Evolutionary conservation across 352 stramenopile genomes (phyloP).

Genomic region (Aphanomyces stellatus): DNA sequence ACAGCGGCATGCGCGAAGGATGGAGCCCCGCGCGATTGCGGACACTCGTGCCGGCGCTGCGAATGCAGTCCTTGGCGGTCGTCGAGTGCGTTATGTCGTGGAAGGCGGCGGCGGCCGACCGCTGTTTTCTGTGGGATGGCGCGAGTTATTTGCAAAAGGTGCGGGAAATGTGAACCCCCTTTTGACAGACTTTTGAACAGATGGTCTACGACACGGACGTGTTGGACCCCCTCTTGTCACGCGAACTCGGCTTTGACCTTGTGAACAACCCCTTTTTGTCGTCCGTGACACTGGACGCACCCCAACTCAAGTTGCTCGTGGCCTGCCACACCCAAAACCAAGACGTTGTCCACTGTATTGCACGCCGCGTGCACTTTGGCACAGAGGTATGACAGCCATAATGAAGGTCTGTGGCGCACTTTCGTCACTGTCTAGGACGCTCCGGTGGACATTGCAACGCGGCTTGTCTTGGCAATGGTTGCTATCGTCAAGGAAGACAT

Average conservation of each 20-base stretch:
- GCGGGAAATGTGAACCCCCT: too few species aligned
- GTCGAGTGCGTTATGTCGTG: conserved; percentile 13
- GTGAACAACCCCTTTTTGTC: conserved; percentile 13
- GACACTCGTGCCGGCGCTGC: not conserved
- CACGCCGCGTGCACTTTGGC: conserved; percentile 9
- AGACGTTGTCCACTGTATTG: conserved; percentile 9
- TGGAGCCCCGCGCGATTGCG: not conserved
- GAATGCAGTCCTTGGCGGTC: conserved; percentile 8
- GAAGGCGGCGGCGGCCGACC: not conserved
- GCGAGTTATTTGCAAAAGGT: conserved; percentile 16
- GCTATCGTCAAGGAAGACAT: conserved; percentile 17
- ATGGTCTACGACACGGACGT: conserved; percentile 8
- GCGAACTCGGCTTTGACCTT: not conserved
- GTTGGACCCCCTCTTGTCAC: not conserved
- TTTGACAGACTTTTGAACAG: too few species aligned
- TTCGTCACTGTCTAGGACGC: not conserved
- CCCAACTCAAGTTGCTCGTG: conserved; percentile 3
- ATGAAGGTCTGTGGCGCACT: too few species aligned
- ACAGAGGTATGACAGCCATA: too few species aligned
- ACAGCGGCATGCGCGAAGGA: not conserved
- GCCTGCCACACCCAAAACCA: conserved; percentile 7
- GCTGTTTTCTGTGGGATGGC: conserved; percentile 6
- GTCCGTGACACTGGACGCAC: conserved; percentile 2
- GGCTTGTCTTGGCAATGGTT: conserved; percentile 3
- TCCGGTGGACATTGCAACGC: not conserved